Base-by-base conservation (phyloP, 441 rosid species). In the Pelargonium cotyledonis region DNA sequence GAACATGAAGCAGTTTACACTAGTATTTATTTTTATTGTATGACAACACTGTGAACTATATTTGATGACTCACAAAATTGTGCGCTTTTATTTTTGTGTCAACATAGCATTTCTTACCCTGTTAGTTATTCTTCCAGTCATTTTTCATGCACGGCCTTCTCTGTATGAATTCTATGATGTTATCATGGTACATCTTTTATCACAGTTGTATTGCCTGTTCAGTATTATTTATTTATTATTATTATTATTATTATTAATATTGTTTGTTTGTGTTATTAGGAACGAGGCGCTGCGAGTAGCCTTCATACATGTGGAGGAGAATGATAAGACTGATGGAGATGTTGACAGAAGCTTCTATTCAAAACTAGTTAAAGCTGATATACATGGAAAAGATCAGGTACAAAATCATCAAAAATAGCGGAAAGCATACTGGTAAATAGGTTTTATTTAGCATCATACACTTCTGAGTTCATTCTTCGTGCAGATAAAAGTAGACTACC, bases 261-360 rank as follows among this genome's bases (percentile, higher is more conserved):
- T 10, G 29, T 12, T 61, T 21, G 41, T 67, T 65, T 80, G 9
- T 68, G 14, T 73, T 79, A 65, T 57, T 83, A 95, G 99, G 84
- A 89, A 92, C 83, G 99, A 95, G 85, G 99, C 99, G 68, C 94
- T 95, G 68, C 97, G 99, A 58, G 88, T 95, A 74, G 99, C 99
- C 76, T 95, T 89, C 75, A 92, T 95, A 12, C 97, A 95, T 80
- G 85, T 84, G 65, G 96, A 92, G 67, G 99, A 95, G 79, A 88
- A 88, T 68, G 65, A 63, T 63, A 73, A 88, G 68, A 82, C 85
- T 79, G 86, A 89, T 76, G 97, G 96, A 63, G 81, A 72, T 67
- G 88, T 89, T 65, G 88, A 88, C 18, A 90, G 79, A 31, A 93
- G 88, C 66, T 95, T 82, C 75, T 90, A 81, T 79, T 95, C 99